These are phyloP conservation scores for Pythium diclinum DNA, from an alignment of 352 stramenopile species.

Conservation along the genomic window DNA sequence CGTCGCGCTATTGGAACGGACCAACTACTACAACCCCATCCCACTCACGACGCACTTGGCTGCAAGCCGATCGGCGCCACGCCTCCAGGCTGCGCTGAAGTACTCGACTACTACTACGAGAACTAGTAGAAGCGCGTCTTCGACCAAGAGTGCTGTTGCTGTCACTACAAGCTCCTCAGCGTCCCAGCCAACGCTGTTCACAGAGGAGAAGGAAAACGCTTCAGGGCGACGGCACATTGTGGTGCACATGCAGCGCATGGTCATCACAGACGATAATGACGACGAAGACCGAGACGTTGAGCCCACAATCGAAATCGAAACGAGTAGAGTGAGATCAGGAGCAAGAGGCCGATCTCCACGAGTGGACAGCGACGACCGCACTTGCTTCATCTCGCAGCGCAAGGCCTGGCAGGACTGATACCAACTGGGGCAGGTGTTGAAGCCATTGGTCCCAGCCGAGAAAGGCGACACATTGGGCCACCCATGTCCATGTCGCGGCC, in stretches of 20 bases:
- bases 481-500: not conserved
- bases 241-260: conserved; percentile 26
- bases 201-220: not conserved
- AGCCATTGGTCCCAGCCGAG: not conserved
- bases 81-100: conserved; percentile 10
- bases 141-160: not conserved
- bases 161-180: not conserved
- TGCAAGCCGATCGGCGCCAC: conserved; percentile 27
- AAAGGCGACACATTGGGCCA: not conserved
- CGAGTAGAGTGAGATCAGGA: not conserved
- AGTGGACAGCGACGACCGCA: not conserved
- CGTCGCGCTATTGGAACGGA: conserved; percentile 34
- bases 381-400: not conserved
- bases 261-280: conserved; percentile 10
- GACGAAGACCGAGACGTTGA: not conserved
- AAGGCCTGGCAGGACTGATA: not conserved
- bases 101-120: not conserved
- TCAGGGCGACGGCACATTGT: conserved; percentile 17
- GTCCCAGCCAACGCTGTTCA: not conserved
- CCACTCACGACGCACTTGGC: conserved; percentile 18
- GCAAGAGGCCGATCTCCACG: not conserved
- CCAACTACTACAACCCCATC: conserved; percentile 32
- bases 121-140: conserved; percentile 8
- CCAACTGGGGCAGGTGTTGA: not conserved
- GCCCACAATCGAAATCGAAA: not conserved